A percentile compares a stretch with the other conserved stretches of the same genome.
Evolutionary conservation across 495 filamentous ascomycete genomes (phyloP).

Genomic region (Hyaloscypha hepaticicola): DNA sequence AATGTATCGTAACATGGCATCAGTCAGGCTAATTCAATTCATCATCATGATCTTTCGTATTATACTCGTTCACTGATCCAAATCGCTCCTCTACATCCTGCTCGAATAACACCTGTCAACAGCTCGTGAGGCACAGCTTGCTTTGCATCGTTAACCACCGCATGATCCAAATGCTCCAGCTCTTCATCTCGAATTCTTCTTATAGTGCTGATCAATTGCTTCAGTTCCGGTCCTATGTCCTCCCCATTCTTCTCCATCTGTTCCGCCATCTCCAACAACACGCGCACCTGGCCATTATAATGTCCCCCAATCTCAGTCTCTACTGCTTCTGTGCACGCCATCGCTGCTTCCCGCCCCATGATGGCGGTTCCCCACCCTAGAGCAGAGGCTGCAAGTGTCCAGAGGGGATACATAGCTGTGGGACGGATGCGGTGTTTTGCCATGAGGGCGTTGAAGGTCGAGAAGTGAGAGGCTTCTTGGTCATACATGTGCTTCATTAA

Average conservation of each 20-base stretch:
- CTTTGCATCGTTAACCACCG: slow-evolving; percentile 87
- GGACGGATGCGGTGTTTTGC: slow-evolving; percentile 89
- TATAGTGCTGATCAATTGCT: slow-evolving; percentile 68
- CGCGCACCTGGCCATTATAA: slow-evolving; percentile 89
- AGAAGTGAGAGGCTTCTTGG: slow-evolving; percentile 85
- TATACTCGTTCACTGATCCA: slow-evolving; percentile 64
- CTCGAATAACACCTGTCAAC: slow-evolving; percentile 82
- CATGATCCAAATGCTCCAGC: slow-evolving; percentile 93
- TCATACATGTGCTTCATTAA: slow-evolving; percentile 98
- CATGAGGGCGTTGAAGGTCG: slow-evolving; percentile 80
- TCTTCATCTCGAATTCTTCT: slow-evolving; percentile 92
- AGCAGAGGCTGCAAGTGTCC: slow-evolving; percentile 78
- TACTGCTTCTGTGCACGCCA: slow-evolving; percentile 98
- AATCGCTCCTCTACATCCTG: slow-evolving; percentile 87
- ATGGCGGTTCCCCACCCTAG: slow-evolving; percentile 87
- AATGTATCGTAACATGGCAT: slow-evolving; percentile 5
- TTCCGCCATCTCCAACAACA: slow-evolving; percentile 75
- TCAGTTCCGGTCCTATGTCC: slow-evolving; percentile 75
- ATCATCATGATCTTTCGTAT: not conserved
- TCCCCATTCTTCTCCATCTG: slow-evolving; percentile 65
- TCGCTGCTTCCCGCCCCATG: slow-evolving; percentile 91
- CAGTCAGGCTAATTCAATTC: not conserved
- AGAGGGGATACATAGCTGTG: slow-evolving; percentile 90
- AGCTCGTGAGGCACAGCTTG: slow-evolving; percentile 85
- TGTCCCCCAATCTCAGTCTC: slow-evolving; percentile 97